A percentile compares a stretch with the other conserved stretches of the same genome.
phyloP scores from a whole-genome alignment of 2,329 filamentous ascomycete species.

The Colletotrichum cuscutae region DNA sequence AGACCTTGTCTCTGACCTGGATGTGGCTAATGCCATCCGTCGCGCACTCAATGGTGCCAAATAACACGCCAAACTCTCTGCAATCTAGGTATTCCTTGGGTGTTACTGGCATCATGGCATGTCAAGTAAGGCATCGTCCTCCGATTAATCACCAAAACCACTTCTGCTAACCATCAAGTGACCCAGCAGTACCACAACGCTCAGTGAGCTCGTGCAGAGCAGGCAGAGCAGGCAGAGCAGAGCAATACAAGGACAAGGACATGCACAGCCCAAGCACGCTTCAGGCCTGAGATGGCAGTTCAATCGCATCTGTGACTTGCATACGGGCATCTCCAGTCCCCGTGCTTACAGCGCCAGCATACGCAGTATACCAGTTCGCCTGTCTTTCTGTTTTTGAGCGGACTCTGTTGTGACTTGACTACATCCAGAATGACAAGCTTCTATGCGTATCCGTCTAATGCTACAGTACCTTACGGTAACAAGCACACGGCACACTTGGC shows the following conservation, averaged over 20 bases:
- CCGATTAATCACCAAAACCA: not conserved
- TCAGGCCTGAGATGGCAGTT: not conserved
- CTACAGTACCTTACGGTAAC: not conserved
- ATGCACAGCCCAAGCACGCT: not conserved
- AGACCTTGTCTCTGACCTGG: constrained; percentile 16
- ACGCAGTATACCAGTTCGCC: not conserved
- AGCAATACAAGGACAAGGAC: not conserved
- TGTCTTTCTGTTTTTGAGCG: not conserved
- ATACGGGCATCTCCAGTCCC: not conserved
- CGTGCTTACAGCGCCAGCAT: not conserved
- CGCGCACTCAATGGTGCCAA: not conserved
- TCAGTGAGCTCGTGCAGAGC: not conserved
- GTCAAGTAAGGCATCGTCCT: not conserved
- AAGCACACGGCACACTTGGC: not conserved
- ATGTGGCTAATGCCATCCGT: constrained; percentile 6
- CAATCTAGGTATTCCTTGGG: not conserved
- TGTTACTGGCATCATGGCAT: too few species aligned
- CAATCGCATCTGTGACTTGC: not conserved
- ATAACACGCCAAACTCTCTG: constrained; percentile 4
- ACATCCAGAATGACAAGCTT: not conserved
- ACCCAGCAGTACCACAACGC: not conserved
- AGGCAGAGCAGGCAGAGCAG: not conserved
- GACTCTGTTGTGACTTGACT: not conserved
- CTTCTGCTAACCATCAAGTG: not conserved
- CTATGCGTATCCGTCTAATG: not conserved